Evolutionary conservation across 2,329 filamentous ascomycete genomes (phyloP).

Genomic region (Mycosphaerella sp.): DNA sequence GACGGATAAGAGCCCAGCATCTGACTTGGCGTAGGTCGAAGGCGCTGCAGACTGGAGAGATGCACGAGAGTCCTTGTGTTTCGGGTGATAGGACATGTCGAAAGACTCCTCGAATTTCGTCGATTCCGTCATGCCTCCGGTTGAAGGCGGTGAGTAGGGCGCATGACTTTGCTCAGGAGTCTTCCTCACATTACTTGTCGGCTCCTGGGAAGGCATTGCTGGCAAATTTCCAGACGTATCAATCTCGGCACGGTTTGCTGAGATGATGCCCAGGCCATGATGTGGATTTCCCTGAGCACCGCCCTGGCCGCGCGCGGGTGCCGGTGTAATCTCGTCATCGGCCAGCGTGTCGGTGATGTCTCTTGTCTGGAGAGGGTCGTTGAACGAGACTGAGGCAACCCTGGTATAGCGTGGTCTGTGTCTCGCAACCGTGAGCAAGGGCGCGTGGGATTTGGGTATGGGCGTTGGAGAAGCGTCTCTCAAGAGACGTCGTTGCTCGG

Average conservation of each 20-base stretch:
- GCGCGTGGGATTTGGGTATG: slow-evolving; percentile 1
- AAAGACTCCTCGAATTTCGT: slow-evolving; percentile 21
- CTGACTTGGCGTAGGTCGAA: slow-evolving; percentile 25
- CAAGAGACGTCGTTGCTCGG: slow-evolving; percentile 16
- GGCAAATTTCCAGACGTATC: slow-evolving; percentile 1
- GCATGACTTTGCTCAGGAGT: slow-evolving; percentile 14
- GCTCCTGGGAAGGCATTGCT: slow-evolving; percentile 17
- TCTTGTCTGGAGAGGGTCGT: slow-evolving; percentile 25
- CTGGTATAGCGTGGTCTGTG: slow-evolving; percentile 35
- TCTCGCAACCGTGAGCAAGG: slow-evolving; percentile 13
- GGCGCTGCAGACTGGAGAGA: slow-evolving; percentile 24
- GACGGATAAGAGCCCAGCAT: slow-evolving; percentile 23
- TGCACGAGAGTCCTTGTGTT: slow-evolving; percentile 15
- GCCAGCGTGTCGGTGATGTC: slow-evolving; percentile 27
- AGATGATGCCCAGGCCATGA: slow-evolving; percentile 35
- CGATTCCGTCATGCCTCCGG: slow-evolving; percentile 23
- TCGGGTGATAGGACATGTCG: slow-evolving; percentile 12
- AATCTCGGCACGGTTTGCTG: background rate
- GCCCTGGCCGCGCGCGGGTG: background rate
- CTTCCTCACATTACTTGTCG: slow-evolving; percentile 8
- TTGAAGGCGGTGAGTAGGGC: slow-evolving; percentile 23
- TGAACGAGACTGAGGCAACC: slow-evolving; percentile 33
- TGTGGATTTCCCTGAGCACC: slow-evolving; percentile 3
- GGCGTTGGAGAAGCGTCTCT: slow-evolving; percentile 13
- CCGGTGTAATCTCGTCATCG: slow-evolving; percentile 28